phyloP scores from a whole-genome alignment of 306 rosid genomes.

The Nissolia schottii region DNA sequence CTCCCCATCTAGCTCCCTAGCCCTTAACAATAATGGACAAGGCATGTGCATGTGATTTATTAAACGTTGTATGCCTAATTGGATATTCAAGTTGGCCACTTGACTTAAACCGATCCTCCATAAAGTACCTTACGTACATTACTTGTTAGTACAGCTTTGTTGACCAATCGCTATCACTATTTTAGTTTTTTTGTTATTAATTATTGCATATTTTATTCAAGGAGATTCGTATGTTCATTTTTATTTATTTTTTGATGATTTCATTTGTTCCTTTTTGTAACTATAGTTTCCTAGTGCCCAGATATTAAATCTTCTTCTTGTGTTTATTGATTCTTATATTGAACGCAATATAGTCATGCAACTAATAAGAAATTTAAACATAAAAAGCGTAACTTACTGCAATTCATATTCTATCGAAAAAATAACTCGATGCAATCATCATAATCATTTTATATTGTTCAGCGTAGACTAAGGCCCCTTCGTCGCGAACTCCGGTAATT shows the following conservation, averaged over 20 bases:
- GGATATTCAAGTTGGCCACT: neutral
- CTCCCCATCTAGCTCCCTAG: neutral
- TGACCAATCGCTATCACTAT: neutral
- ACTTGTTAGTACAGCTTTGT: neutral
- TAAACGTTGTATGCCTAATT: neutral
- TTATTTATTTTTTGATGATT: no score
- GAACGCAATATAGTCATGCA: neutral
- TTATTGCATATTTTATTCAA: neutral
- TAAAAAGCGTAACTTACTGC: neutral
- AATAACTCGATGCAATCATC: neutral
- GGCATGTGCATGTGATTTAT: slow-evolving; percentile 1
- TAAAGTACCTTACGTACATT: neutral
- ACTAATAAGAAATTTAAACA: neutral
- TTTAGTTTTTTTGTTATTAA: neutral
- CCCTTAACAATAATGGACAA: neutral
- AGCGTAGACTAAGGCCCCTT: neutral
- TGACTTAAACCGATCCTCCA: neutral
- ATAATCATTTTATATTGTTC: neutral
- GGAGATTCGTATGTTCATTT: neutral
- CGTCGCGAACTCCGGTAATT: neutral
- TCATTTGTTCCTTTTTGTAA: no score
- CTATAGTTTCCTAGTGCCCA: neutral
- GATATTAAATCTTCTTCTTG: neutral
- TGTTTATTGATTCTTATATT: neutral
- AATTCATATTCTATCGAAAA: no score